phyloP scores from a whole-genome alignment of 352 stramenopile species.

The Pythium myriotylum region DNA sequence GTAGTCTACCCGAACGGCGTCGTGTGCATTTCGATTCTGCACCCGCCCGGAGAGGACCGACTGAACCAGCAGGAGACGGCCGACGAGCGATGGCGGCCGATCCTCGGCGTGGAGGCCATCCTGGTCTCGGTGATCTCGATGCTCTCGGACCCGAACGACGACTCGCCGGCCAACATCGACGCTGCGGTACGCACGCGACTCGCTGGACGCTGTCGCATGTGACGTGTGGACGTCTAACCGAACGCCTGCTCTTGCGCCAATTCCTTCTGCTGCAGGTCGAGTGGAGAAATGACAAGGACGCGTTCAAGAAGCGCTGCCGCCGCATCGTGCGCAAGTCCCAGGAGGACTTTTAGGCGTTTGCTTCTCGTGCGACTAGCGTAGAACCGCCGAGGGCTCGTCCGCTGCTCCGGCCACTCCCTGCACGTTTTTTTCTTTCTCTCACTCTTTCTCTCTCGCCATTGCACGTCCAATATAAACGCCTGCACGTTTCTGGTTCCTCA shows the following conservation, averaged over 20 bases:
- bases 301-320: slow-evolving; percentile 93
- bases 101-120: slow-evolving; percentile 96
- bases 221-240: background rate
- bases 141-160: slow-evolving; percentile 99
- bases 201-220: too few relatives aligned
- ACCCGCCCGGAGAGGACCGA: slow-evolving; percentile 97
- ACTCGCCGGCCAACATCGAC: slow-evolving; percentile 99
- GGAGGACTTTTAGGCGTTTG: slow-evolving; percentile 84
- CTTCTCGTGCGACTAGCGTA: background rate
- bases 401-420: background rate
- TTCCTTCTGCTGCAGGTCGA: slow-evolving; percentile 88
- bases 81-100: slow-evolving; percentile 98
- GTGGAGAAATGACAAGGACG: slow-evolving; percentile 91
- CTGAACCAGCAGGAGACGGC: slow-evolving; percentile 98
- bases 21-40: slow-evolving; percentile 99
- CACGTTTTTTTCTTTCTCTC: background rate
- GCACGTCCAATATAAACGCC: slow-evolving; percentile 3
- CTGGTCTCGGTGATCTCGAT: slow-evolving; percentile 98
- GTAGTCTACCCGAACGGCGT: slow-evolving; percentile 97
- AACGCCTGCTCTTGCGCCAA: too few relatives aligned
- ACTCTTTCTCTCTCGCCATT: background rate
- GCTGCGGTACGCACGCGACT: slow-evolving; percentile 96
- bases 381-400: background rate
- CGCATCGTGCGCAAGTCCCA: slow-evolving; percentile 92
- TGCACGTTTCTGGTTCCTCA: background rate